Percentiles rank a stretch among this genome's conserved stretches.
These are phyloP conservation scores for Omphalotus guepiniiformis DNA, from an alignment of 768 basidiomycete genomes.

Conservation along the genomic window DNA sequence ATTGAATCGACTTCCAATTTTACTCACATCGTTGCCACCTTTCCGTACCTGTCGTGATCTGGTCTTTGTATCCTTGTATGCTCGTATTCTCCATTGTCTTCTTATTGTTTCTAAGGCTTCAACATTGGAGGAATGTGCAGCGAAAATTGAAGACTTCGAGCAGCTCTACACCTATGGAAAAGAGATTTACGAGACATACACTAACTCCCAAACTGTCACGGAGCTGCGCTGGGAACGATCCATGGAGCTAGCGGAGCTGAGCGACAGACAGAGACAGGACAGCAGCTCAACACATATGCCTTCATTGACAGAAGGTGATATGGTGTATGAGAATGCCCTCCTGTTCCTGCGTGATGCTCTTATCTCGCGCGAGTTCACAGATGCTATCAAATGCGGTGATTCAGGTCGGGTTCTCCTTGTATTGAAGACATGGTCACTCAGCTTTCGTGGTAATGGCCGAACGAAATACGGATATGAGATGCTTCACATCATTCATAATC, in stretches of 20 bases:
- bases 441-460: conserved; percentile 22
- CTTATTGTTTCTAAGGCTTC: conserved; percentile 18
- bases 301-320: too few relatives aligned
- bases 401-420: conserved; percentile 23
- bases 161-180: conserved; percentile 16
- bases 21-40: conserved; percentile 28
- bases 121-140: conserved; percentile 16
- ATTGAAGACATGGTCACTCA: conserved; percentile 18
- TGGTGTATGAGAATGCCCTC: conserved; percentile 23
- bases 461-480: conserved; percentile 27
- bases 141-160: conserved; percentile 14
- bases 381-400: conserved; percentile 25
- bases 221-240: too few relatives aligned
- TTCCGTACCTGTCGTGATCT: conserved; percentile 32
- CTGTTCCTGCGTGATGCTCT: conserved; percentile 25
- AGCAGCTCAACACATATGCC: too few relatives aligned
- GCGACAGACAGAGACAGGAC: too few relatives aligned
- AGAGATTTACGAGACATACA: conserved; percentile 18
- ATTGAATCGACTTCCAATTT: conserved; percentile 30
- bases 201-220: conserved; percentile 12
- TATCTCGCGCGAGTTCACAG: conserved; percentile 19
- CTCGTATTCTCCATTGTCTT: conserved; percentile 29
- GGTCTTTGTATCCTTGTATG: conserved; percentile 29
- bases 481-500: conserved; percentile 24
- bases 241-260: too few relatives aligned